Evolutionary conservation across 805 yeast genomes (phyloP).

Genomic region (Candida glaebosa): DNA sequence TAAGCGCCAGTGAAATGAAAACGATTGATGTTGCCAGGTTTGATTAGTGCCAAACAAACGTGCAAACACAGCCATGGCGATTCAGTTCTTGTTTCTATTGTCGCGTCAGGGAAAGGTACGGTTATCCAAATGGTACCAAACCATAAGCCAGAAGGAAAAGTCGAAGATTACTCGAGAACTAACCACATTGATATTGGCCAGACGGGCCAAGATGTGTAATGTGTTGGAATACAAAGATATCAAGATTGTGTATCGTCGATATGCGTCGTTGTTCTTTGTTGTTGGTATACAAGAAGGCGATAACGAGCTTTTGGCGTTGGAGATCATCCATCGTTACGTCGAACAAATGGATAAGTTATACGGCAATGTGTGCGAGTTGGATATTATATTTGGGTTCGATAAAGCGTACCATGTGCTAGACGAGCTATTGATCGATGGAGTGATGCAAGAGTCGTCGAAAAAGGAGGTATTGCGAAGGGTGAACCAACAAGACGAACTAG

Average conservation of each 20-base stretch:
- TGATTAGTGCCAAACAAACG: too few relatives aligned
- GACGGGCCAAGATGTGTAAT: constrained; percentile 94
- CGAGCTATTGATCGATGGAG: constrained; percentile 86
- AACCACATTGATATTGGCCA: constrained; percentile 75
- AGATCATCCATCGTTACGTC: constrained; percentile 86
- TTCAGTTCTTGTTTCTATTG: constrained; percentile 74
- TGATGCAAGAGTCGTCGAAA: constrained; percentile 76
- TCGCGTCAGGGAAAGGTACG: constrained; percentile 96
- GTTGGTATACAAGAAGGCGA: constrained; percentile 81
- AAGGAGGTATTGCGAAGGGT: constrained; percentile 75
- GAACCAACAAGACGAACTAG: constrained; percentile 82
- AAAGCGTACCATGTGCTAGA: constrained; percentile 91
- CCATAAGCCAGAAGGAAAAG: constrained; percentile 82
- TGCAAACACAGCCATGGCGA: constrained; percentile 69
- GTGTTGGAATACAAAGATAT: constrained; percentile 81
- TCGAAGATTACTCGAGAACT: constrained; percentile 79
- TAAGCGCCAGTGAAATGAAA: too few relatives aligned
- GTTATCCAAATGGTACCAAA: constrained; percentile 87
- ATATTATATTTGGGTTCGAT: constrained; percentile 92
- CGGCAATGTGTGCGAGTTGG: constrained; percentile 95
- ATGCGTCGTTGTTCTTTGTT: constrained; percentile 88
- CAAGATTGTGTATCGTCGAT: constrained; percentile 85
- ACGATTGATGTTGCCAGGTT: too few relatives aligned
- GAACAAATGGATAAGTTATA: constrained; percentile 95
- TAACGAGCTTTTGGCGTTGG: constrained; percentile 83